Conservation (phyloP, 192 early-diverging fungal genomes). For the Coemansia brasiliensis region DNA sequence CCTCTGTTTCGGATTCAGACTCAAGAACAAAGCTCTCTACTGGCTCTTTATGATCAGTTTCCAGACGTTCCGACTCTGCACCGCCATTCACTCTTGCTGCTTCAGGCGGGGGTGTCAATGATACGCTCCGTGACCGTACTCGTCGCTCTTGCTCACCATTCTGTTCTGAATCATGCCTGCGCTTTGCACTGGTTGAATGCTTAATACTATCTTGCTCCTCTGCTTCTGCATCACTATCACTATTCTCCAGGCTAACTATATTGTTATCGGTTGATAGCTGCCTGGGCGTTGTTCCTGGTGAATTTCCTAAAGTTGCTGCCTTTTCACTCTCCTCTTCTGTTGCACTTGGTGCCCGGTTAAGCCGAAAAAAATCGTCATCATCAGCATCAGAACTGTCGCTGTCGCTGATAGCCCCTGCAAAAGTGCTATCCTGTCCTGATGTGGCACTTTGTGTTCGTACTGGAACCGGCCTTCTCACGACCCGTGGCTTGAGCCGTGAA, state of each 20-base stretch:
- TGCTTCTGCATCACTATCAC: constrained; percentile 14
- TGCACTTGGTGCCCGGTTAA: not conserved
- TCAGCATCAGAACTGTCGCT: constrained; percentile 20
- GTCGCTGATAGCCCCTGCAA: not conserved
- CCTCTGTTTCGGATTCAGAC: constrained; percentile 9
- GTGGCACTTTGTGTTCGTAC: constrained; percentile 1
- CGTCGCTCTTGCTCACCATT: constrained; percentile 7
- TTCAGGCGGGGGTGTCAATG: constrained; percentile 54
- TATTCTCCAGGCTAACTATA: not conserved
- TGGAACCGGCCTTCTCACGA: constrained; percentile 12
- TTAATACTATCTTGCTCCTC: not conserved
- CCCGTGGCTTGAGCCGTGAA: constrained; percentile 7
- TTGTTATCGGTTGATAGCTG: not conserved
- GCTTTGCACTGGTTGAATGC: not conserved
- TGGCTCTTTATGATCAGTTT: too few species aligned
- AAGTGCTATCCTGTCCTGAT: not conserved
- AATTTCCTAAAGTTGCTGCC: too few species aligned
- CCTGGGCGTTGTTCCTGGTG: not conserved
- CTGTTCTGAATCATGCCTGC: not conserved
- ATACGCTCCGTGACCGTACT: constrained; percentile 44
- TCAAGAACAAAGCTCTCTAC: constrained; percentile 11
- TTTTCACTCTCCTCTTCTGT: not conserved
- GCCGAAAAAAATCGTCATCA: constrained; percentile 22
- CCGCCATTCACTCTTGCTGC: constrained; percentile 4
- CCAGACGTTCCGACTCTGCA: too few species aligned